Conservation (phyloP, 2,329 filamentous ascomycete species). For the Fusarium albidum region DNA sequence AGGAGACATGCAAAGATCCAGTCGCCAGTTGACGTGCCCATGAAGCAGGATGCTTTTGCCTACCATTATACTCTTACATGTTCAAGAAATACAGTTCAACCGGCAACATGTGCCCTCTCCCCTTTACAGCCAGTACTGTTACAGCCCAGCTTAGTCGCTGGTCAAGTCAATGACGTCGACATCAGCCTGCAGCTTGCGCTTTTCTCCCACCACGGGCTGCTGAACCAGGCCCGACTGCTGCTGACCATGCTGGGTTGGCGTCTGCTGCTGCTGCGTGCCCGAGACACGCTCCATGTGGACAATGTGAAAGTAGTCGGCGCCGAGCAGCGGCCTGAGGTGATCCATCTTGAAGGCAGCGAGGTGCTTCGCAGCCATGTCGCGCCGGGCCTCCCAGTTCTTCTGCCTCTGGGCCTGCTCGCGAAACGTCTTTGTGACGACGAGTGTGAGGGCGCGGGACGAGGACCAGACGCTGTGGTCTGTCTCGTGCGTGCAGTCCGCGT, state of each 20-base stretch:
- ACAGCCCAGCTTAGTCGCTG: neutral
- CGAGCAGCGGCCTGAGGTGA: slow-evolving; percentile 11
- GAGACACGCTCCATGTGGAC: slow-evolving; percentile 2
- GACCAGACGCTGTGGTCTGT: no score
- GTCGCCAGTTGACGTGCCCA: no score
- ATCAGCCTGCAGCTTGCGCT: slow-evolving; percentile 2
- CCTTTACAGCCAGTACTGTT: no score
- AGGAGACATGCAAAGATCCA: no score
- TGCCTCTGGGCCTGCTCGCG: neutral
- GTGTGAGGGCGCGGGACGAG: no score
- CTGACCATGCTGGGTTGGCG: neutral
- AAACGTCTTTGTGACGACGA: slow-evolving; percentile 40
- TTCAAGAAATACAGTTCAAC: no score
- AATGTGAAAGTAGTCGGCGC: slow-evolving; percentile 2
- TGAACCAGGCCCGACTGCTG: neutral
- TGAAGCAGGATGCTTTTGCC: no score
- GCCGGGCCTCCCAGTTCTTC: neutral
- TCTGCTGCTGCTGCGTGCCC: no score
- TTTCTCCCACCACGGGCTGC: neutral
- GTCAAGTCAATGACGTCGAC: slow-evolving; percentile 19
- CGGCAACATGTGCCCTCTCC: no score
- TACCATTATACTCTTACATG: no score
- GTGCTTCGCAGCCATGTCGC: neutral
- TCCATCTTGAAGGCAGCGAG: neutral
- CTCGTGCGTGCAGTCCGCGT: slow-evolving; percentile 33